Evolutionary conservation across 139 green algal species (phyloP).

Genomic region (Chlorella vulgaris): DNA sequence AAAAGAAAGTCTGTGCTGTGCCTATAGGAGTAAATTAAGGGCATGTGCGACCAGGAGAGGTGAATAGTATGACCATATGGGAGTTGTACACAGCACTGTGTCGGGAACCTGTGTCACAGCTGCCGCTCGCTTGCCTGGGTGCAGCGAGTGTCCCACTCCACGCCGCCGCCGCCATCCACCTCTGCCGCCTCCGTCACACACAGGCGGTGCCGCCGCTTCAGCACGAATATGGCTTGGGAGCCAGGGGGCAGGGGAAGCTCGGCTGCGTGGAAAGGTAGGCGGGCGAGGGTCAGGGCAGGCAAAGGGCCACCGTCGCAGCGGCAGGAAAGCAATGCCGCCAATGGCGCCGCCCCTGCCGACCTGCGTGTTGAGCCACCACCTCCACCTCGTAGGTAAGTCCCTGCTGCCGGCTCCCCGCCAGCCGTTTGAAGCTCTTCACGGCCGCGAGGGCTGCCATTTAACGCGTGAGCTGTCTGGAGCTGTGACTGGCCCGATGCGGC

Average conservation of each 20-base stretch:
- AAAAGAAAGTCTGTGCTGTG: too few species aligned
- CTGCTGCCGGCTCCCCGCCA: background rate
- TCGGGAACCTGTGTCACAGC: too few species aligned
- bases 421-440: constrained; percentile 7
- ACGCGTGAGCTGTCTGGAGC: background rate
- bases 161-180: background rate
- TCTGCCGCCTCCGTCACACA: constrained; percentile 9
- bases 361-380: background rate
- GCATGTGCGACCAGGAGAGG: too few species aligned
- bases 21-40: too few species aligned
- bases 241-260: constrained; percentile 16
- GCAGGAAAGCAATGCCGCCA: background rate
- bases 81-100: too few species aligned
- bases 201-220: constrained; percentile 21
- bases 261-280: background rate
- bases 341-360: background rate
- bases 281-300: background rate
- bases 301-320: background rate
- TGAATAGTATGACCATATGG: too few species aligned
- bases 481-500: background rate
- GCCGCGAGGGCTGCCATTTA: background rate
- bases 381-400: background rate
- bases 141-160: constrained; percentile 31
- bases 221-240: background rate
- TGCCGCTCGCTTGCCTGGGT: background rate